These are phyloP conservation scores for Tulasnella sp. DNA, from an alignment of 768 basidiomycete genomes.

Conservation along the genomic window DNA sequence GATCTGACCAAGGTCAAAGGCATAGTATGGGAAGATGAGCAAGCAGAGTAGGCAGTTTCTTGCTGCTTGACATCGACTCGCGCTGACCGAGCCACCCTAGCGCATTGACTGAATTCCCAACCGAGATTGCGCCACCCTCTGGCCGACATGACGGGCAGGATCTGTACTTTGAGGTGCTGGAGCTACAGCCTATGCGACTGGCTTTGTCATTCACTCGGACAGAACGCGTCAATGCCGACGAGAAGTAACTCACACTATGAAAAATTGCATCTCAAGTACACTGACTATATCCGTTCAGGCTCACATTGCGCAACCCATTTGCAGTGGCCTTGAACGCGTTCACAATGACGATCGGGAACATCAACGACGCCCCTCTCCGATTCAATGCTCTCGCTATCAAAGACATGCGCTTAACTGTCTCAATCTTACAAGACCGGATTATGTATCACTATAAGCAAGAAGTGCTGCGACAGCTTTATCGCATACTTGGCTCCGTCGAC, in stretches of 20 bases:
- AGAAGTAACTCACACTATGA: slow-evolving; percentile 50
- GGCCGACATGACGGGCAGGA: slow-evolving; percentile 56
- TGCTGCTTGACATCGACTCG: neutral
- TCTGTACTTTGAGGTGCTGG: slow-evolving; percentile 90
- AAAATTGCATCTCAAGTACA: neutral
- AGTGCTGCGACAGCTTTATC: slow-evolving; percentile 84
- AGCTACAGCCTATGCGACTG: slow-evolving; percentile 86
- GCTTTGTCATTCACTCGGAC: slow-evolving; percentile 96
- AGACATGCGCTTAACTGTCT: slow-evolving; percentile 79
- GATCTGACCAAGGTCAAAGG: slow-evolving; percentile 88
- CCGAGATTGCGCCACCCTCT: slow-evolving; percentile 59
- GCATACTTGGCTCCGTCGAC: slow-evolving; percentile 95
- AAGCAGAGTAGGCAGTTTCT: slow-evolving; percentile 51
- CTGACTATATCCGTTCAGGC: slow-evolving; percentile 17
- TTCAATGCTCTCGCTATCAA: slow-evolving; percentile 91
- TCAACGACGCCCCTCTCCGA: slow-evolving; percentile 90
- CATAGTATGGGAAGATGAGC: slow-evolving; percentile 73
- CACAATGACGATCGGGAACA: slow-evolving; percentile 93
- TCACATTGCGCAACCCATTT: slow-evolving; percentile 62
- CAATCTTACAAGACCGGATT: slow-evolving; percentile 76
- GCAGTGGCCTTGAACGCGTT: slow-evolving; percentile 89
- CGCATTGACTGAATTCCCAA: slow-evolving; percentile 57
- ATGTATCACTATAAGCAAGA: slow-evolving; percentile 90
- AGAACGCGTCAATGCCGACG: slow-evolving; percentile 83
- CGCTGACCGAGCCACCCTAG: slow-evolving; percentile 29